These are phyloP conservation scores for Stagonosporopsis chrysanthemi DNA, from an alignment of 2,329 filamentous ascomycete genomes.

Conservation along the genomic window DNA sequence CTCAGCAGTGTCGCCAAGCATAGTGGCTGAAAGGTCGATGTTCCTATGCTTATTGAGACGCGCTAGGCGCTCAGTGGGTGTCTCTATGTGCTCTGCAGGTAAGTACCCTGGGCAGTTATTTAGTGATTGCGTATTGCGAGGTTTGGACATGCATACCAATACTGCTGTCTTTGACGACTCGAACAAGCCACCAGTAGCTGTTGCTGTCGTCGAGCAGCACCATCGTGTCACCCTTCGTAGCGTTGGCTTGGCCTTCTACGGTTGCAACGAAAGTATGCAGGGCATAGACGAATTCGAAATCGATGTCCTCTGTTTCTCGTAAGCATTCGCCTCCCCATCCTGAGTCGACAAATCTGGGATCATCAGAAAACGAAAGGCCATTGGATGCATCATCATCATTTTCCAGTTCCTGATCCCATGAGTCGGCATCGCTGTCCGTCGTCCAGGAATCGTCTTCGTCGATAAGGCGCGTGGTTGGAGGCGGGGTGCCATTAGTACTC, in stretches of 20 bases:
- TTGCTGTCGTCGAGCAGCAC: conserved; percentile 97
- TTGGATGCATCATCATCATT: conserved; percentile 66
- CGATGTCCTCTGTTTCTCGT: conserved; percentile 96
- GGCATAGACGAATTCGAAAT: conserved; percentile 99
- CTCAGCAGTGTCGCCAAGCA: conserved; percentile 76
- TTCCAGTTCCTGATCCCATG: conserved; percentile 44
- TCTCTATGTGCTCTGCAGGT: conserved; percentile 97
- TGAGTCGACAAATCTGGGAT: conserved; percentile 71
- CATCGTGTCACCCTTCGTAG: conserved; percentile 98
- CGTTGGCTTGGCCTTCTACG: conserved; percentile 97
- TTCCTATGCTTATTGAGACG: conserved; percentile 97
- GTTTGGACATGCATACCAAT: conserved; percentile 66
- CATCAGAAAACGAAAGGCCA: conserved; percentile 63
- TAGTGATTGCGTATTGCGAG: background rate
- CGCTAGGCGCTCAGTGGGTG: conserved; percentile 91
- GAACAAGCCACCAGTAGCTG: conserved; percentile 99
- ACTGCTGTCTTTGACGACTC: conserved; percentile 96
- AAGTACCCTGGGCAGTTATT: conserved; percentile 77
- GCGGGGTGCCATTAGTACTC: conserved; percentile 22
- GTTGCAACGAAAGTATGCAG: conserved; percentile 97
- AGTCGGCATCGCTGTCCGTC: conserved; percentile 50
- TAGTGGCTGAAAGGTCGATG: conserved; percentile 80
- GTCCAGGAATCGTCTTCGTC: conserved; percentile 42
- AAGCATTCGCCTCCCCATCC: conserved; percentile 84
- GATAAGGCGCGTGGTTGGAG: conserved; percentile 12